A percentile compares a stretch with the other conserved stretches of the same genome.
phyloP scores from a whole-genome alignment of 2,329 filamentous ascomycete genomes.

The Akanthomyces lecanii region DNA sequence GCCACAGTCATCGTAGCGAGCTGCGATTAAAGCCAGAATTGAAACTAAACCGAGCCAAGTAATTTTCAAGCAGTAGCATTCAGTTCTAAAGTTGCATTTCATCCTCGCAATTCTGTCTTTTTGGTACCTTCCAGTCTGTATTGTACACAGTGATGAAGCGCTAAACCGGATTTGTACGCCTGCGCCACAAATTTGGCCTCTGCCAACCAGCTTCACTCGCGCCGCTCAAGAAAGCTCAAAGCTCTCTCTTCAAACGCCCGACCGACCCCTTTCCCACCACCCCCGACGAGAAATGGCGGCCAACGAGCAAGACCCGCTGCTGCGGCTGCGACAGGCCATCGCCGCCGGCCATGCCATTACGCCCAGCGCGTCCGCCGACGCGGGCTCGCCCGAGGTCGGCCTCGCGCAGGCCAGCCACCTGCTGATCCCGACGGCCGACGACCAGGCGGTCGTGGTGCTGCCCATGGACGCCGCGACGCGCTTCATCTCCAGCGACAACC shows the following conservation, averaged over 20 bases:
- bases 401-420: constrained; percentile 76
- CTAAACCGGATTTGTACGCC: constrained; percentile 4
- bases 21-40: too few species aligned
- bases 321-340: constrained; percentile 80
- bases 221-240: constrained; percentile 1
- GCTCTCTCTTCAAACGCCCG: neutral
- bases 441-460: constrained; percentile 50
- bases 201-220: constrained; percentile 3
- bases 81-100: too few species aligned
- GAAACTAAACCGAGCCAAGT: too few species aligned
- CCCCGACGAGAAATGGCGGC: constrained; percentile 47
- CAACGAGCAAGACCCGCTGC: constrained; percentile 68
- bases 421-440: constrained; percentile 54
- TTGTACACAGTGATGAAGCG: neutral
- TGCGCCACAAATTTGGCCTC: constrained; percentile 2
- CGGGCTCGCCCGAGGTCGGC: constrained; percentile 55
- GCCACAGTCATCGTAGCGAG: too few species aligned
- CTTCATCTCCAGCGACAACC: constrained; percentile 72
- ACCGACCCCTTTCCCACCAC: neutral
- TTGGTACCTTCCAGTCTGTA: too few species aligned
- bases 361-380: constrained; percentile 67
- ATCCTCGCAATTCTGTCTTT: too few species aligned
- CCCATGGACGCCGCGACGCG: constrained; percentile 73
- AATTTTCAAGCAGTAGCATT: too few species aligned
- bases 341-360: constrained; percentile 64